These are phyloP conservation scores for Metschnikowia reukaufii DNA, from an alignment of 805 yeast genomes.

Conservation along the genomic window DNA sequence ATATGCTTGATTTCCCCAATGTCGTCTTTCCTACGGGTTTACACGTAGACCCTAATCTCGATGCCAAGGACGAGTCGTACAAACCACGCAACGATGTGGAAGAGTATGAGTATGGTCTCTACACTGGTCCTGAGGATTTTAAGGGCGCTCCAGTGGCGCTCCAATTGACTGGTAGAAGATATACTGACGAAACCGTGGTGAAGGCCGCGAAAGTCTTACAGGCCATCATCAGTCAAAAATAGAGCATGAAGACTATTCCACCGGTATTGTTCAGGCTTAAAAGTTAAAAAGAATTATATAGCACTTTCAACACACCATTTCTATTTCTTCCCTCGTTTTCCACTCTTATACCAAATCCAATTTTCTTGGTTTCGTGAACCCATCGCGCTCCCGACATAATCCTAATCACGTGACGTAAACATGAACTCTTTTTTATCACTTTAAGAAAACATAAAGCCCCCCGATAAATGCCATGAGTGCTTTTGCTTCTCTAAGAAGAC, in stretches of 20 bases:
- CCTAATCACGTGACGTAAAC: not conserved
- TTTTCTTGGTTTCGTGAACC: not conserved
- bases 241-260: not conserved
- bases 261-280: not conserved
- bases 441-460: not conserved
- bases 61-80: conserved; percentile 14
- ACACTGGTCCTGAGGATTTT: conserved; percentile 20
- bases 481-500: conserved; percentile 17
- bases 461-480: conserved; percentile 17
- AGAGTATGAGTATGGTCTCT: conserved; percentile 21
- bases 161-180: conserved; percentile 23
- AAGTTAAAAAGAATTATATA: too few species aligned
- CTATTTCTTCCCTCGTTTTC: too few species aligned
- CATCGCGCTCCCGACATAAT: not conserved
- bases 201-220: conserved; percentile 21
- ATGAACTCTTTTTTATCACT: not conserved
- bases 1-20: conserved; percentile 22
- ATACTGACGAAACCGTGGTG: conserved; percentile 20
- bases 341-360: too few species aligned
- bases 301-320: too few species aligned
- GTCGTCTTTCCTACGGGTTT: conserved; percentile 23
- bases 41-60: conserved; percentile 17
- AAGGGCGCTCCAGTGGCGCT: conserved; percentile 19
- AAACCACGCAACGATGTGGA: conserved; percentile 20
- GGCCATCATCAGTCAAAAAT: conserved; percentile 12